Percentiles rank a stretch among this genome's conserved stretches.
These are phyloP conservation scores for Colletotrichum sansevieriae DNA, from an alignment of 2,329 filamentous ascomycete genomes.

Conservation along the genomic window DNA sequence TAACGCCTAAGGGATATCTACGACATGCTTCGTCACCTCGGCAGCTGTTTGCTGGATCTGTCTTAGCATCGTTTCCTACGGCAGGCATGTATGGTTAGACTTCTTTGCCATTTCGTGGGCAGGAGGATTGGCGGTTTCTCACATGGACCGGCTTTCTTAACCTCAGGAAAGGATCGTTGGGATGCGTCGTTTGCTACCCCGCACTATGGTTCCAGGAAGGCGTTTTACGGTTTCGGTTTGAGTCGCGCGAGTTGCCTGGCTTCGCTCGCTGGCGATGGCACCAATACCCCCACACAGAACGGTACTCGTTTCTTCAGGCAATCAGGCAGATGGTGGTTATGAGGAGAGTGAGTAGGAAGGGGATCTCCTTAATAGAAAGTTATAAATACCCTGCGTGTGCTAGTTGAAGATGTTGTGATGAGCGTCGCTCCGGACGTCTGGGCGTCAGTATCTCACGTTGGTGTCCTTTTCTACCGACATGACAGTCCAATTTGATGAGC, in stretches of 20 bases:
- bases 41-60: slow-evolving; percentile 24
- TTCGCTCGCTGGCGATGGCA: slow-evolving; percentile 41
- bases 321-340: slow-evolving; percentile 42
- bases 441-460: too few relatives aligned
- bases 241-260: slow-evolving; percentile 52
- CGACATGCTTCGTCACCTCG: slow-evolving; percentile 35
- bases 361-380: slow-evolving; percentile 40
- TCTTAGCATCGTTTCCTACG: slow-evolving; percentile 19
- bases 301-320: slow-evolving; percentile 52
- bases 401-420: neutral
- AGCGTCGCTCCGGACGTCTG: too few relatives aligned
- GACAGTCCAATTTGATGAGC: too few relatives aligned
- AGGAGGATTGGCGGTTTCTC: slow-evolving; percentile 57
- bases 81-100: slow-evolving; percentile 40
- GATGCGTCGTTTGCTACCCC: slow-evolving; percentile 40
- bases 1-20: slow-evolving; percentile 37
- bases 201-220: slow-evolving; percentile 49
- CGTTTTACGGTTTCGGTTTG: slow-evolving; percentile 57
- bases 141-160: slow-evolving; percentile 47
- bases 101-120: slow-evolving; percentile 47
- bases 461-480: too few relatives aligned
- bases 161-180: slow-evolving; percentile 32
- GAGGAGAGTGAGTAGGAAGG: slow-evolving; percentile 35
- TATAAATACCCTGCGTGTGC: slow-evolving; percentile 18
- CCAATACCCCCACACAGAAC: slow-evolving; percentile 56